Evolutionary conservation across 202 grass and related monocot genomes (phyloP).

Genomic region (Dendrocalamus latiflorus): DNA sequence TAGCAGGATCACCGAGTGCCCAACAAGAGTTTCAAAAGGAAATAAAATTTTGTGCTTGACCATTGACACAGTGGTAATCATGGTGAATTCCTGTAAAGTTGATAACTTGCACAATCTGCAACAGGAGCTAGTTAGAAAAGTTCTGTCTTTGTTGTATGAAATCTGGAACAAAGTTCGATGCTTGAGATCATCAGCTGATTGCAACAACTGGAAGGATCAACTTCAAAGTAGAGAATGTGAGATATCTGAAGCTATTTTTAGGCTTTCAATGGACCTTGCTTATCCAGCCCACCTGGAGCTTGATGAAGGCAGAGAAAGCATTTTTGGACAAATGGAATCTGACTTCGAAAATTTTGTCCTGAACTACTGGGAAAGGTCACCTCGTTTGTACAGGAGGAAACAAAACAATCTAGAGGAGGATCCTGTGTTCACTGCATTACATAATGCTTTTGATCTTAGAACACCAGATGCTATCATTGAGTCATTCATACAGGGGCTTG

Average conservation of each 20-base stretch:
- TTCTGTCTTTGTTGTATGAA: conserved; percentile 42
- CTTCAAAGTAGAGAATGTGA: conserved; percentile 40
- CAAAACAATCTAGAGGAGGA: conserved; percentile 15
- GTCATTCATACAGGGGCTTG: conserved; percentile 43
- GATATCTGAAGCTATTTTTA: conserved; percentile 75
- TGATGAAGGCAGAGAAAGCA: conserved; percentile 23
- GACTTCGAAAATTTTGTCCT: conserved; percentile 49
- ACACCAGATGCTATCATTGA: conserved; percentile 46
- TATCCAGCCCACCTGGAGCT: conserved; percentile 14
- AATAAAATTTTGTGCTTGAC: conserved; percentile 32
- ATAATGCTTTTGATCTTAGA: conserved; percentile 37
- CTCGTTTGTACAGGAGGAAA: conserved; percentile 39
- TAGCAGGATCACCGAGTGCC: background rate
- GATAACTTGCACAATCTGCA: conserved; percentile 23
- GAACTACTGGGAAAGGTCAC: conserved; percentile 54
- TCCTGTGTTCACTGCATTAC: conserved; percentile 44
- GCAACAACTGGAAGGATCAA: conserved; percentile 15
- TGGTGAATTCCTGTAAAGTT: conserved; percentile 53
- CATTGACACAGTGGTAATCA: conserved; percentile 35
- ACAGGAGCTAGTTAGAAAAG: conserved; percentile 29
- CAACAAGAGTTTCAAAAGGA: background rate
- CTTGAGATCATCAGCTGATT: background rate
- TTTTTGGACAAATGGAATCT: conserved; percentile 54
- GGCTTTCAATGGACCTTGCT: conserved; percentile 51
- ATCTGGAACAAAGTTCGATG: conserved; percentile 29